Evolutionary conservation across 306 rosid species (phyloP).

Genomic region (Elaeagnus macrophylla): DNA sequence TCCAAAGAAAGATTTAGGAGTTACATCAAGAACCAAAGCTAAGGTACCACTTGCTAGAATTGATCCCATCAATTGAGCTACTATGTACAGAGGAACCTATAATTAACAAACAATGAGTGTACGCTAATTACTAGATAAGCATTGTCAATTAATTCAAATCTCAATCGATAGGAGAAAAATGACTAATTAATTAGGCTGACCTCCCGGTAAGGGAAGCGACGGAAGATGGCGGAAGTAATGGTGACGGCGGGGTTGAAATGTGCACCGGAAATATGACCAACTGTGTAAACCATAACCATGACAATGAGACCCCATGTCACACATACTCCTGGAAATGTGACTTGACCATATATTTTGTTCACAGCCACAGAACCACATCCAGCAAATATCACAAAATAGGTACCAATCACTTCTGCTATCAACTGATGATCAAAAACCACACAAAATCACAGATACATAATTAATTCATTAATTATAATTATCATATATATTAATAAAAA

Average conservation of each 20-base stretch:
- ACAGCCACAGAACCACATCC: conserved; percentile 46
- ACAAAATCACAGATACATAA: not conserved
- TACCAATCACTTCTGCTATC: conserved; percentile 55
- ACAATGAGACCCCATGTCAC: conserved; percentile 40
- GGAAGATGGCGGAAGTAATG: conserved; percentile 36
- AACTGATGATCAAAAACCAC: conserved; percentile 19
- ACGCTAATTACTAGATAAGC: no score
- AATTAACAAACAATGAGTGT: not conserved
- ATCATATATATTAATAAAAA: no score
- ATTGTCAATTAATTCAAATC: not conserved
- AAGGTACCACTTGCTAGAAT: conserved; percentile 55
- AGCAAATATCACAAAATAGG: conserved; percentile 46
- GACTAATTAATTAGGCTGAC: conserved; percentile 6
- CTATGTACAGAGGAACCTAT: conserved; percentile 49
- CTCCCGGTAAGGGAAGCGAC: conserved; percentile 37
- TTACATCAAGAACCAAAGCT: conserved; percentile 26
- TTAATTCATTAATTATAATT: not conserved
- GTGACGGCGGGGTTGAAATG: conserved; percentile 63
- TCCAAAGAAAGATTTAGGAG: conserved; percentile 32
- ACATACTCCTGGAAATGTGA: conserved; percentile 53
- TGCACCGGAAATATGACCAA: conserved; percentile 62
- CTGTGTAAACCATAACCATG: conserved; percentile 42
- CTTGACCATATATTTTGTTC: conserved; percentile 27
- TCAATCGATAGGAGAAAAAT: not conserved
- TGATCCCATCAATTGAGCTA: conserved; percentile 44